phyloP scores from a whole-genome alignment of 768 basidiomycete genomes.

The Amanita phalloides region DNA sequence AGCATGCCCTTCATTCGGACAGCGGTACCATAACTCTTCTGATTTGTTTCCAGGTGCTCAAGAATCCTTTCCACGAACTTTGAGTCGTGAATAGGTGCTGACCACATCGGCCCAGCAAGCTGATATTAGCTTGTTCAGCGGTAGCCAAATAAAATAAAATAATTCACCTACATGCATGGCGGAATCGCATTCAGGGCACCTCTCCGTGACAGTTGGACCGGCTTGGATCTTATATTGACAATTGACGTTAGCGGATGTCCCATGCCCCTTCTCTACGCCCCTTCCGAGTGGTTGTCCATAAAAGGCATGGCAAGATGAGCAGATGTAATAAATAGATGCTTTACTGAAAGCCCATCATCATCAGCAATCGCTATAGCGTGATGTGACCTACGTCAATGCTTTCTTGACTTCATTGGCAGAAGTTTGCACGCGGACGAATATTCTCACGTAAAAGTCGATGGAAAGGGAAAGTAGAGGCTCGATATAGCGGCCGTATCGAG shows the following conservation, averaged over 20 bases:
- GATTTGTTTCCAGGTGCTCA: slow-evolving; percentile 53
- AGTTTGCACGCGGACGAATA: slow-evolving; percentile 75
- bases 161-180: slow-evolving; percentile 54
- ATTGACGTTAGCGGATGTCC: slow-evolving; percentile 45
- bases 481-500: slow-evolving; percentile 88
- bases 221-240: slow-evolving; percentile 59
- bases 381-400: slow-evolving; percentile 49
- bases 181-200: slow-evolving; percentile 78
- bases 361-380: neutral
- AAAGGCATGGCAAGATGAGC: slow-evolving; percentile 72
- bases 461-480: slow-evolving; percentile 83
- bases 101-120: slow-evolving; percentile 97
- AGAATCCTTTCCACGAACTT: slow-evolving; percentile 70
- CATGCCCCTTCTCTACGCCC: slow-evolving; percentile 49
- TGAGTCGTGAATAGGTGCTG: slow-evolving; percentile 71
- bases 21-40: slow-evolving; percentile 65
- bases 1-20: slow-evolving; percentile 94
- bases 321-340: slow-evolving; percentile 78
- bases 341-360: slow-evolving; percentile 41
- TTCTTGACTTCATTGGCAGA: slow-evolving; percentile 80
- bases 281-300: slow-evolving; percentile 82
- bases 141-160: neutral
- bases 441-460: slow-evolving; percentile 93
- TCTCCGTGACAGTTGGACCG: slow-evolving; percentile 55
- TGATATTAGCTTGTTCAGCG: slow-evolving; percentile 16